Evolutionary conservation across 1,284 basidiomycete species (phyloP).

Genomic region (Ganoderma sinense): DNA sequence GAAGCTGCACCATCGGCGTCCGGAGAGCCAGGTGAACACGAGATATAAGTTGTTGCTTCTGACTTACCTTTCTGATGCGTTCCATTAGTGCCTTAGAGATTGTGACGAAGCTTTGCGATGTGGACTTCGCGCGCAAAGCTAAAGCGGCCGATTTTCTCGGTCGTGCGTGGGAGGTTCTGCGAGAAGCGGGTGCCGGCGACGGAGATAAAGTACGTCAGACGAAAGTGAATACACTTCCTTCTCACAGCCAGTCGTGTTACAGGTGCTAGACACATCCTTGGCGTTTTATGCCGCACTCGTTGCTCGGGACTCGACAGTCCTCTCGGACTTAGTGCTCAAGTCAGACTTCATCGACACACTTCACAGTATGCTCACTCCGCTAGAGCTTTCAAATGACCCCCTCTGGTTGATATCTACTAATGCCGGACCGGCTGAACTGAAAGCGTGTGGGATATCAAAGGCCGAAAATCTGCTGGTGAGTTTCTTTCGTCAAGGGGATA

Average conservation of each 20-base stretch:
- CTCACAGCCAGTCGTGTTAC: not conserved
- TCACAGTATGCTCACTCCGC: conserved; percentile 49
- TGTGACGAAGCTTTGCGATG: conserved; percentile 72
- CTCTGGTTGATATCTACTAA: conserved; percentile 47
- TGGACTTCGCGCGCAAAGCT: conserved; percentile 77
- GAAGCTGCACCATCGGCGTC: conserved; percentile 57
- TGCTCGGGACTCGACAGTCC: conserved; percentile 59
- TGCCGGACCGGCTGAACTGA: conserved; percentile 47
- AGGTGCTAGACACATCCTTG: conserved; percentile 69
- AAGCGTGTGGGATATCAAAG: conserved; percentile 52
- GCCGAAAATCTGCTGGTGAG: conserved; percentile 56
- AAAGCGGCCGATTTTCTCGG: conserved; percentile 75
- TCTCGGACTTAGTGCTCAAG: conserved; percentile 58
- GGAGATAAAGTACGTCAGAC: conserved; percentile 59
- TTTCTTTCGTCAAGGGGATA: conserved; percentile 4
- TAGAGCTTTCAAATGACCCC: conserved; percentile 51
- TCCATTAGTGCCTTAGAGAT: conserved; percentile 72
- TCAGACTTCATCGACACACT: conserved; percentile 51
- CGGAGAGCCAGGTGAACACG: conserved; percentile 66
- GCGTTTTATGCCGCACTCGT: conserved; percentile 65
- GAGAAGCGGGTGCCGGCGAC: conserved; percentile 61
- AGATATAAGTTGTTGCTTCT: too few relatives aligned
- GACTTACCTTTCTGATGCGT: not conserved
- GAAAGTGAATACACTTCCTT: not conserved
- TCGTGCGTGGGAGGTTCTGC: conserved; percentile 71